A percentile compares a stretch with the other conserved stretches of the same genome.
Evolutionary conservation across 1,284 basidiomycete genomes (phyloP).

Genomic region (Farysia itapuensis): DNA sequence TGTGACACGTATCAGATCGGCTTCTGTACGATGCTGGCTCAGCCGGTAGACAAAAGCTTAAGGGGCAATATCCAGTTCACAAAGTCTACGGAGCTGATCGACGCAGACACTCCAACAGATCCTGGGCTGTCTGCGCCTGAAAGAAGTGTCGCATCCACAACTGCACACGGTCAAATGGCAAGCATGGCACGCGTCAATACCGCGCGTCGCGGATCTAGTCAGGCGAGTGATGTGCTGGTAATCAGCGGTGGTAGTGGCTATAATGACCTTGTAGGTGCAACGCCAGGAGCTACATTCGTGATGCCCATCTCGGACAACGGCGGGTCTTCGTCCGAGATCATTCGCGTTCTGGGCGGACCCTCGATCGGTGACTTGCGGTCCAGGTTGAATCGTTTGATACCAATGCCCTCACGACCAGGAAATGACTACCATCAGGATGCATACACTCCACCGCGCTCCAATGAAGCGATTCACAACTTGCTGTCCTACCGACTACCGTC

Average conservation of each 20-base stretch:
- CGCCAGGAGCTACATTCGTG: constrained; percentile 61
- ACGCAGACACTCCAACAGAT: no score
- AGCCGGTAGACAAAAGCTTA: no score
- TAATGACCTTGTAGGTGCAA: constrained; percentile 64
- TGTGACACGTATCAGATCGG: no score
- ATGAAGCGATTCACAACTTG: constrained; percentile 70
- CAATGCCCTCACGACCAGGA: constrained; percentile 64
- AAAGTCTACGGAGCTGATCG: no score
- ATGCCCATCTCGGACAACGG: constrained; percentile 73
- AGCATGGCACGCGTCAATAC: no score
- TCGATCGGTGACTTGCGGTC: constrained; percentile 67
- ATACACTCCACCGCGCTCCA: constrained; percentile 8
- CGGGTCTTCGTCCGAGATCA: constrained; percentile 50
- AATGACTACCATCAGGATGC: constrained; percentile 19
- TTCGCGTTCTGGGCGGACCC: constrained; percentile 50
- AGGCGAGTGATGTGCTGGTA: constrained; percentile 57
- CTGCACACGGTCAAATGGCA: no score
- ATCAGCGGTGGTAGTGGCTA: constrained; percentile 65
- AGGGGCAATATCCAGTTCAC: no score
- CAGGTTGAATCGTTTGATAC: constrained; percentile 77
- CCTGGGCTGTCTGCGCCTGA: no score
- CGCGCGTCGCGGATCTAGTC: no score
- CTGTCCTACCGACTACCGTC: constrained; percentile 79
- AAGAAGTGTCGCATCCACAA: no score
- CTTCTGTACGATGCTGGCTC: no score